Percentiles rank a stretch among this genome's conserved stretches.
These are phyloP conservation scores for Trichosporon sp. DNA, from an alignment of 1,284 basidiomycete species.

Conservation along the genomic window DNA sequence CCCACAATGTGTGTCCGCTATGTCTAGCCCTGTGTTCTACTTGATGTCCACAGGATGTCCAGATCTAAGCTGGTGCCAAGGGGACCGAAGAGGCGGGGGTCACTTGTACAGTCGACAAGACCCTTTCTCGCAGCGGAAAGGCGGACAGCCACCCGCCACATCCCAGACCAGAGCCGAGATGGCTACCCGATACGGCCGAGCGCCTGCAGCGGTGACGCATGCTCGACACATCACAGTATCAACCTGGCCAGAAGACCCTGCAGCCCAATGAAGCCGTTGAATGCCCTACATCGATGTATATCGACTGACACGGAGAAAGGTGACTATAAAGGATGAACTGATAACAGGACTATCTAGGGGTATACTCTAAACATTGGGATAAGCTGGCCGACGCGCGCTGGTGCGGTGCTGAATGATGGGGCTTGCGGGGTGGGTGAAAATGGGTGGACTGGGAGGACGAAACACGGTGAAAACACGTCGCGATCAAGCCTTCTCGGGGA, in stretches of 20 bases:
- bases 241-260: background rate
- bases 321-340: background rate
- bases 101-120: no score
- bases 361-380: slow-evolving; percentile 3
- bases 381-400: background rate
- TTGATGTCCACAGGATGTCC: no score
- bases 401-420: background rate
- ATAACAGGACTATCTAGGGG: background rate
- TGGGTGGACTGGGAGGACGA: background rate
- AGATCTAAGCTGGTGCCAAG: no score
- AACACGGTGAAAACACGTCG: background rate
- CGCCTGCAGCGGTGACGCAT: no score
- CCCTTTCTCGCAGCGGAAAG: no score
- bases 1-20: no score
- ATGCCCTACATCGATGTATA: background rate
- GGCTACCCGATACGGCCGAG: no score
- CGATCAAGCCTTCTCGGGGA: background rate
- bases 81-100: no score
- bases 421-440: background rate
- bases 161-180: no score
- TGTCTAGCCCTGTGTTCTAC: no score
- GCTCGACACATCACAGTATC: no score
- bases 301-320: background rate
- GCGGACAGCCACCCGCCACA: no score
- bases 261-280: background rate